Base-by-base conservation (phyloP, 2,329 filamentous ascomycete genomes). In the Pyrenophora graminea region DNA sequence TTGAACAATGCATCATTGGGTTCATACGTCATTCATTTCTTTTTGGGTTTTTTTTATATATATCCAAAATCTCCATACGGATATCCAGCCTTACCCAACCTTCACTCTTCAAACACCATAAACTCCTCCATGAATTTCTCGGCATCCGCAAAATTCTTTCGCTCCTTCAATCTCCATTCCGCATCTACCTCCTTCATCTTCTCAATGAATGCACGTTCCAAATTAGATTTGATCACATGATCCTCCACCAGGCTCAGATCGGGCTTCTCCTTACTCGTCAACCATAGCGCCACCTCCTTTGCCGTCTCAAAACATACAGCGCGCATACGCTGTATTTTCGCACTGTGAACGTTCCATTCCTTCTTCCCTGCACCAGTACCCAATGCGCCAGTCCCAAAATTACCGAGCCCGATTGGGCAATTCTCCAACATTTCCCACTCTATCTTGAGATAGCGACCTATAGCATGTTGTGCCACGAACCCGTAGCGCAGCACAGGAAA, bases 121-220 rank as follows among this genome's bases (percentile, higher is more conserved):
- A 53, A 50, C 19, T 53, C 46, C 17, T 45, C 25, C 33, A 50
- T 43, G n/a, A 53, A 46, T 23, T 18, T 19, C 5, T 50, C 25
- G 4, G 41, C 37, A 12, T 45, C 38, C 21, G 3, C 48, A 4
- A 9, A 8, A 17, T 6, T 9, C 13, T 37, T 13, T 6, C 12
- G 6, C 6, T 23, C 36, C 9, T 19, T 21, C 17, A 19, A 18
- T 25, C 3, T 18, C 15, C 44, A 36, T 7, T 19, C n/a, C 12
- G 2, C 18, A 3, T 37, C 25, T 4, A 31, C 9, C n/a, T 6
- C 17, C 7, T 12, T 3, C 12, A 40, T 9, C 31, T 12, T 27
- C 6, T 25, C 17, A 9, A 12, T 4, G 3, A 32, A 19, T 13
- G 8, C 5, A 17, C 9, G 10, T 7, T 19, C 21, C 34, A 37